Evolutionary conservation across 2,329 filamentous ascomycete genomes (phyloP).

Genomic region (Ceratocystis albifundus): DNA sequence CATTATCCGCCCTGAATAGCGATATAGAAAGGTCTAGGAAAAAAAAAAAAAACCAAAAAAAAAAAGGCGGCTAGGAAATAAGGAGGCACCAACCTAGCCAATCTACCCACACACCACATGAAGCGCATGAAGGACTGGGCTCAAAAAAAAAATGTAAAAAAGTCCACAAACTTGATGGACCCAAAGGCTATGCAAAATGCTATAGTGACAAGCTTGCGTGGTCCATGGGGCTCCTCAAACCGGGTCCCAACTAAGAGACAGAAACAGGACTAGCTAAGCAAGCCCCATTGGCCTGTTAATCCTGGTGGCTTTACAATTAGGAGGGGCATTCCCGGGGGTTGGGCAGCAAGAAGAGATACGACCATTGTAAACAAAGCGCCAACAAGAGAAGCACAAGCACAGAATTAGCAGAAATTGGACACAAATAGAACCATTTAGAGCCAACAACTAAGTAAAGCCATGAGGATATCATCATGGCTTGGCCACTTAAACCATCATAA

Average conservation of each 20-base stretch:
- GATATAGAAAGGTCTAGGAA: background rate
- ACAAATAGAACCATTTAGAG: background rate
- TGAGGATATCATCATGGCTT: background rate
- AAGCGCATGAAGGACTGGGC: background rate
- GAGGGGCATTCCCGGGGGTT: constrained; percentile 1
- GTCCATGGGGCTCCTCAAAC: background rate
- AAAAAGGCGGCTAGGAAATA: background rate
- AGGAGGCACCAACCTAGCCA: background rate
- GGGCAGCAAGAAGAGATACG: constrained; percentile 6
- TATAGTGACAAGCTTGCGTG: background rate
- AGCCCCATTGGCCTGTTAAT: constrained; percentile 8
- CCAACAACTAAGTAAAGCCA: background rate
- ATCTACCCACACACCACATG: background rate
- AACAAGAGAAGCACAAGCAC: background rate
- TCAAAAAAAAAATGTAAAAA: background rate
- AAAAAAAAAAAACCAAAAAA: background rate
- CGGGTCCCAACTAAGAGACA: background rate
- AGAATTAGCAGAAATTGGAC: background rate
- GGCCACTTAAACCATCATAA: background rate
- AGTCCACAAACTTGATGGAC: background rate
- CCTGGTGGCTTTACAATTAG: background rate
- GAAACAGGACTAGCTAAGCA: background rate
- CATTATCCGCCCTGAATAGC: background rate
- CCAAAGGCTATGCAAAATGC: constrained; percentile 6
- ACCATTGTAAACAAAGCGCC: background rate